Percentiles rank a stretch among this genome's conserved stretches.
Evolutionary conservation across 1,139 yeast species (phyloP).

Genomic region (Pichia inconspicua): DNA sequence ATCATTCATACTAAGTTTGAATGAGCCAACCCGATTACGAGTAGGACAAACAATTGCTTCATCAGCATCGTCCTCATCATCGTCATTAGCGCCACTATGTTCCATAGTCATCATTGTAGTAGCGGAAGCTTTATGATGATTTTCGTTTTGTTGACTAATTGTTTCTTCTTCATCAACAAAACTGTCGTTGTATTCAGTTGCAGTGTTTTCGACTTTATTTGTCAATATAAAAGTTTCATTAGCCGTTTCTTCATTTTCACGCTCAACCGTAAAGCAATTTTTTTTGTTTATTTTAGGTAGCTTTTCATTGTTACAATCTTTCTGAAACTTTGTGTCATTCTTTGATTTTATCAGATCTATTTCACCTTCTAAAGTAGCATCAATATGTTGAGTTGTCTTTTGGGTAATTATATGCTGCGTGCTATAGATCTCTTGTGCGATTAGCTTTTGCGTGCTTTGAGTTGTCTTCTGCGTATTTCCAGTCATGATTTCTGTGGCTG

Average conservation of each 20-base stretch:
- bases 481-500: no score
- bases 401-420: not conserved
- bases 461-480: no score
- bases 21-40: not conserved
- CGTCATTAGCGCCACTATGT: not conserved
- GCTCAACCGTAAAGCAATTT: no score
- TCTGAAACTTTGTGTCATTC: not conserved
- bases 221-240: not conserved
- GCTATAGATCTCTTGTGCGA: not conserved
- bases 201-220: no score
- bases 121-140: no score
- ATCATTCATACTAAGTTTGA: not conserved
- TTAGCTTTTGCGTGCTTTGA: no score
- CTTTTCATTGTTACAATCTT: not conserved
- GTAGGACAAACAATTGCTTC: constrained; percentile 1
- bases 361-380: not conserved
- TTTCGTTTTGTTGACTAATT: no score
- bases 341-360: not conserved
- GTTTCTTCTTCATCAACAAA: not conserved
- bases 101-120: no score
- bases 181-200: no score
- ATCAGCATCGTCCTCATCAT: constrained; percentile 5
- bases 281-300: no score
- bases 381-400: not conserved
- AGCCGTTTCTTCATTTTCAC: not conserved